Percentiles rank a stretch among this genome's conserved stretches.
phyloP scores from a whole-genome alignment of 1,284 basidiomycete genomes.

The Irpex lacteus region DNA sequence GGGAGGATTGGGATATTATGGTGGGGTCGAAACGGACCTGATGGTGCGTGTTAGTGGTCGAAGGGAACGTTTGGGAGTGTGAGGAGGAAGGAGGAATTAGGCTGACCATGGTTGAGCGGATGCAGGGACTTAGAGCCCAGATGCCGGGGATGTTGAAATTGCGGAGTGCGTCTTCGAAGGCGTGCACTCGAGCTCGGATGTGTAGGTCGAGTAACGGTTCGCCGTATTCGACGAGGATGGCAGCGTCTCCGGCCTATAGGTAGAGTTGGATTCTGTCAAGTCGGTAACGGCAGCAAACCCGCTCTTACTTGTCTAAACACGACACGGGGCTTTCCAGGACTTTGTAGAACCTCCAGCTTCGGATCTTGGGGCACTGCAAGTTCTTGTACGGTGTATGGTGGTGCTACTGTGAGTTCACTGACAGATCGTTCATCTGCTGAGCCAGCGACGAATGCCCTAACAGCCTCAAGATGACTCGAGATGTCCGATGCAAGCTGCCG shows the following conservation, averaged over 20 bases:
- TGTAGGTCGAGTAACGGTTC: conserved; percentile 46
- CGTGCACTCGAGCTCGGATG: conserved; percentile 53
- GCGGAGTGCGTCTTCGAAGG: conserved; percentile 46
- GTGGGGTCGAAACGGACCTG: conserved; percentile 49
- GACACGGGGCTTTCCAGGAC: conserved; percentile 24
- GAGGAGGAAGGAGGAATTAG: no score
- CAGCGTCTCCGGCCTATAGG: conserved; percentile 40
- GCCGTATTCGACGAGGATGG: conserved; percentile 60
- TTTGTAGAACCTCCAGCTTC: no score
- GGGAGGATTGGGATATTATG: conserved; percentile 35
- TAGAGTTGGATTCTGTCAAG: no score
- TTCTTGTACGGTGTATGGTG: no score
- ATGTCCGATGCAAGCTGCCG: conserved; percentile 24
- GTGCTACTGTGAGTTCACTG: no score
- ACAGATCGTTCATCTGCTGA: not conserved
- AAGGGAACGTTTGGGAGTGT: no score
- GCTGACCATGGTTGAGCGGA: conserved; percentile 46
- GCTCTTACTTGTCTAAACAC: conserved; percentile 42
- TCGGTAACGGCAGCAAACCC: no score
- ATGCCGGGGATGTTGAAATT: conserved; percentile 35
- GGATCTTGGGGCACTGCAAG: no score
- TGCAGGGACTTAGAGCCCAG: conserved; percentile 49
- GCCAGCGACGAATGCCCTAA: not conserved
- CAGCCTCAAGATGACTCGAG: conserved; percentile 9
- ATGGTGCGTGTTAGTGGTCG: no score